phyloP scores from a whole-genome alignment of 306 rosid genomes.

The Vigna nakashimae region DNA sequence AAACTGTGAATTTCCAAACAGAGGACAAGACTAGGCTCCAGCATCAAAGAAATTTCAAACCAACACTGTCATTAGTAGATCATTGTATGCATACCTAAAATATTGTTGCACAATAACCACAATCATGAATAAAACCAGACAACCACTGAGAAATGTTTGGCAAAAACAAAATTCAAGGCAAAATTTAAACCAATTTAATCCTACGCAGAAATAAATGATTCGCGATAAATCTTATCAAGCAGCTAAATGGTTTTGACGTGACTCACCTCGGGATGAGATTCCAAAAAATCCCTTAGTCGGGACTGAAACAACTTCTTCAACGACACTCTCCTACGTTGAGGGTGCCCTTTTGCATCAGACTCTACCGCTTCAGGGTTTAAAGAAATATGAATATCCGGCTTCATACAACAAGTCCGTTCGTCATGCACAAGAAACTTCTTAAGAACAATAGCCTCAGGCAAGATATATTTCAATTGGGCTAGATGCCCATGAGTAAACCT shows the following conservation, averaged over 20 bases:
- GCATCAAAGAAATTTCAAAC: not conserved
- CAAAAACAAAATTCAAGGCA: not conserved
- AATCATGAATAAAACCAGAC: not conserved
- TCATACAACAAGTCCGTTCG: slow-evolving; percentile 69
- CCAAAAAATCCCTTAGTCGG: slow-evolving; percentile 54
- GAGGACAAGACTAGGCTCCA: not conserved
- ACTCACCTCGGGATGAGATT: slow-evolving; percentile 73
- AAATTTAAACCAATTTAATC: not conserved
- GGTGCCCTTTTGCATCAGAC: slow-evolving; percentile 38
- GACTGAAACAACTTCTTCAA: slow-evolving; percentile 58
- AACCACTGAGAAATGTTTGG: not conserved
- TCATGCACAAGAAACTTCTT: slow-evolving; percentile 59
- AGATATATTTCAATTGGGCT: slow-evolving; percentile 78
- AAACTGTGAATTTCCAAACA: not conserved
- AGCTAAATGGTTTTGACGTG: not conserved
- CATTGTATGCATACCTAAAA: not conserved
- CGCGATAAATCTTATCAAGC: not conserved
- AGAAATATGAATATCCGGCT: slow-evolving; percentile 72
- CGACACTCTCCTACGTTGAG: slow-evolving; percentile 45
- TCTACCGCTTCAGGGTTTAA: slow-evolving; percentile 51
- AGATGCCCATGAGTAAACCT: slow-evolving; percentile 75
- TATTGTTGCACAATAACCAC: not conserved
- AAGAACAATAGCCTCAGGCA: slow-evolving; percentile 71
- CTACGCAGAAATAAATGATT: not conserved
- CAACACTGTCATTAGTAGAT: not conserved